These are phyloP conservation scores for Emergomyces africanus DNA, from an alignment of 2,329 filamentous ascomycete genomes.

Conservation along the genomic window DNA sequence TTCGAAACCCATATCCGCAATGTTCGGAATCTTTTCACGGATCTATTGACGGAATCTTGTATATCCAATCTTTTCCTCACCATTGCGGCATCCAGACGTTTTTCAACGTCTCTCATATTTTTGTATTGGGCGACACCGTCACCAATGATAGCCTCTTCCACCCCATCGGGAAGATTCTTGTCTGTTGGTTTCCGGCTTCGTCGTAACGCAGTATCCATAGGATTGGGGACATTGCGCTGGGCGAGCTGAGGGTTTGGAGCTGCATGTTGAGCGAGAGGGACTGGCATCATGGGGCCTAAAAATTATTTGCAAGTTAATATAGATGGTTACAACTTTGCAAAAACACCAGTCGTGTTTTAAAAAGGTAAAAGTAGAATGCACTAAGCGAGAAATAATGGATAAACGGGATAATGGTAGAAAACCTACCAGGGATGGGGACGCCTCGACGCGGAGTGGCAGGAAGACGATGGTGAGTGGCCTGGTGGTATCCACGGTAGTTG, in stretches of 20 bases:
- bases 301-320: background rate
- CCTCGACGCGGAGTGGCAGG: conserved; percentile 31
- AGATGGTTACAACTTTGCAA: background rate
- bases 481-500: conserved; percentile 30
- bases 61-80: conserved; percentile 89
- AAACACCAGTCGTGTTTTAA: background rate
- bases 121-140: conserved; percentile 74
- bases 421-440: conserved; percentile 26
- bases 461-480: conserved; percentile 25
- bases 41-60: conserved; percentile 63
- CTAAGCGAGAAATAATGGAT: background rate
- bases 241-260: conserved; percentile 26
- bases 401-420: conserved; percentile 3
- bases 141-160: conserved; percentile 70
- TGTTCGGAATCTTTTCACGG: conserved; percentile 67
- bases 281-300: conserved; percentile 17
- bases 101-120: conserved; percentile 73
- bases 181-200: conserved; percentile 85
- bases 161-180: conserved; percentile 82
- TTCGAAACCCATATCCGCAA: conserved; percentile 92
- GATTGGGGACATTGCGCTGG: conserved; percentile 24
- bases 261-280: conserved; percentile 23
- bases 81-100: conserved; percentile 79
- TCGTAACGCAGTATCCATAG: conserved; percentile 49
- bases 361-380: background rate